Evolutionary conservation across 108 stramenopile genomes (phyloP).

Genomic region (Fragilaria radians): DNA sequence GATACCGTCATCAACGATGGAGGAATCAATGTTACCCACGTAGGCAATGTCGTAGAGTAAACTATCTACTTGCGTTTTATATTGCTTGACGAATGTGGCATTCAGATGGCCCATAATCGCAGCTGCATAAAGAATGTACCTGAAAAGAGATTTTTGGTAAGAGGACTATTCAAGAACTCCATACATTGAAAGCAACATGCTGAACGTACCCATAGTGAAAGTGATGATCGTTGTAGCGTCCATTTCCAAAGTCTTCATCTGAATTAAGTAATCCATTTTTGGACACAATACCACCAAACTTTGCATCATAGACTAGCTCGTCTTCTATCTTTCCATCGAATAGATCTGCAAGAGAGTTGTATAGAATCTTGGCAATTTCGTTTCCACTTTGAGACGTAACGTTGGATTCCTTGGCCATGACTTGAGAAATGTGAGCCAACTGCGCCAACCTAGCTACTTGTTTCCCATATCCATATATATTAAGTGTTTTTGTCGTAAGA

Average conservation of each 20-base stretch:
- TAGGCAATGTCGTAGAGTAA: conserved; percentile 75
- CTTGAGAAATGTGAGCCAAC: conserved; percentile 32
- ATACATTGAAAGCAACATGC: neutral
- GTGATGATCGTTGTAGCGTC: conserved; percentile 59
- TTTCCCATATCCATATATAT: conserved; percentile 82
- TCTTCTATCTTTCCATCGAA: conserved; percentile 2
- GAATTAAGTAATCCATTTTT: conserved; percentile 8
- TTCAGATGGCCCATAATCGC: conserved; percentile 60
- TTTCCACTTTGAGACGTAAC: too few species aligned
- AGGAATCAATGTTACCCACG: conserved; percentile 40
- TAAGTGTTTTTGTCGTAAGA: conserved; percentile 43
- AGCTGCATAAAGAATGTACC: conserved; percentile 65
- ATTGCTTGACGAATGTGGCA: conserved; percentile 51
- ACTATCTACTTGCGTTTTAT: conserved; percentile 60
- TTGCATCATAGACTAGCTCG: conserved; percentile 8
- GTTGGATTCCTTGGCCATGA: neutral
- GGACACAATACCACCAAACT: conserved; percentile 20
- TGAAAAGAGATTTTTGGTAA: neutral
- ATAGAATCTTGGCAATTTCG: neutral
- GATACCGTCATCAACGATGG: conserved; percentile 11
- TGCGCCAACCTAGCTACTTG: conserved; percentile 75
- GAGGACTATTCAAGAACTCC: neutral
- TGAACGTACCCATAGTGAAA: conserved; percentile 58
- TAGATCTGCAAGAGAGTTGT: neutral
- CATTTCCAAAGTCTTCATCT: conserved; percentile 16